These are phyloP conservation scores for Bruguiera parviflora DNA, from an alignment of 345 rosid species.

Conservation along the genomic window DNA sequence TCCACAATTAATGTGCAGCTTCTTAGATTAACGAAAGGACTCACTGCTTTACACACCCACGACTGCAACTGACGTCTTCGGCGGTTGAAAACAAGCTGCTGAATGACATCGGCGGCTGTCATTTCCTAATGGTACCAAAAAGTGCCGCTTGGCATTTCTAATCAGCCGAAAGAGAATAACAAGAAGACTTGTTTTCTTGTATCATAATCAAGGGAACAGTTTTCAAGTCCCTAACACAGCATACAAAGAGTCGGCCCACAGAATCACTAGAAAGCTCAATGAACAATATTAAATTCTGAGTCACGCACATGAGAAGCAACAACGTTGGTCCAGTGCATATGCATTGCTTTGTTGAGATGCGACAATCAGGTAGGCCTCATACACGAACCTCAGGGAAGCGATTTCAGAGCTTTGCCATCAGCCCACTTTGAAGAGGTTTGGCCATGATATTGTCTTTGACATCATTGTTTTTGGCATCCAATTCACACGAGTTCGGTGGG, in stretches of 20 bases:
- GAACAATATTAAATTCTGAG: neutral
- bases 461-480: constrained; percentile 58
- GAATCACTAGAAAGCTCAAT: neutral
- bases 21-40: no score
- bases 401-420: constrained; percentile 71
- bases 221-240: constrained; percentile 2
- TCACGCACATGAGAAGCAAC: neutral
- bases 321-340: neutral
- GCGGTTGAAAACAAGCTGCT: no score
- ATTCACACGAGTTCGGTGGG: constrained; percentile 72
- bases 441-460: constrained; percentile 46
- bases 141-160: no score
- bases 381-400: neutral
- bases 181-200: no score
- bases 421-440: constrained; percentile 46
- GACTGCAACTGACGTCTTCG: no score
- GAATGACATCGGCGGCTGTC: no score
- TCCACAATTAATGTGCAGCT: no score
- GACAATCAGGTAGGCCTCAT: neutral
- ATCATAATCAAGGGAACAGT: neutral
- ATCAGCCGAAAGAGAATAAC: no score
- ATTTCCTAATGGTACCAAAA: no score
- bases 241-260: neutral
- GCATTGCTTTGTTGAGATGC: neutral
- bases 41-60: no score